Conservation (phyloP, 1,284 basidiomycete species). For the Papiliotrema flavescens region DNA sequence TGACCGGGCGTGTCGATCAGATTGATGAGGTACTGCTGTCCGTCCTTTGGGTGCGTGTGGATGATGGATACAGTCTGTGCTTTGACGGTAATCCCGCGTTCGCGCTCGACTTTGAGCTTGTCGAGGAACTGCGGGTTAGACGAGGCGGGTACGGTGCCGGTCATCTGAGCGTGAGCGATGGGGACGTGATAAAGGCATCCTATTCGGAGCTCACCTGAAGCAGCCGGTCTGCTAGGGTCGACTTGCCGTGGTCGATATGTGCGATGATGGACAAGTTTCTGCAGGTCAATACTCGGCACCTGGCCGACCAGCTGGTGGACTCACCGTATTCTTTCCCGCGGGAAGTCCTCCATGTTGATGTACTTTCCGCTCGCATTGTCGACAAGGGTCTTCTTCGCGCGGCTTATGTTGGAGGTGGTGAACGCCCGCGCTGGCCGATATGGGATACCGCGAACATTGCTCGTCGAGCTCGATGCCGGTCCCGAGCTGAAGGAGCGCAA, state of each 20-base stretch:
- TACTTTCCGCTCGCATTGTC: background rate
- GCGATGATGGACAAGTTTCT: constrained; percentile 95
- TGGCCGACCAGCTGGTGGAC: constrained; percentile 8
- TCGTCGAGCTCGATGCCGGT: too few relatives aligned
- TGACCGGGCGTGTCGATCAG: constrained; percentile 97
- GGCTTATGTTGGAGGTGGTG: background rate
- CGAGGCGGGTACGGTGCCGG: constrained; percentile 71
- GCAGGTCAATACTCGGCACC: constrained; percentile 4
- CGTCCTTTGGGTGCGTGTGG: constrained; percentile 57
- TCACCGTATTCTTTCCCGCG: constrained; percentile 72
- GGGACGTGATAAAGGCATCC: background rate
- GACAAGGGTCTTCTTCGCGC: constrained; percentile 8
- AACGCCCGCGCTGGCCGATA: background rate
- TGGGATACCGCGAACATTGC: too few relatives aligned
- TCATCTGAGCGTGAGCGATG: constrained; percentile 58
- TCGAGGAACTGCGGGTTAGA: constrained; percentile 79
- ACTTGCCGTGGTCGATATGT: constrained; percentile 90
- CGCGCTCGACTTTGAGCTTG: constrained; percentile 93
- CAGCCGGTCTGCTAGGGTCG: constrained; percentile 79
- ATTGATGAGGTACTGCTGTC: constrained; percentile 73
- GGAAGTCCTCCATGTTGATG: constrained; percentile 62
- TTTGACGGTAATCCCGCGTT: constrained; percentile 76
- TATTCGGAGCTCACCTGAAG: constrained; percentile 60
- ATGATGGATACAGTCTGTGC: constrained; percentile 93
- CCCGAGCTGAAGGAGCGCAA: too few relatives aligned